phyloP scores from a whole-genome alignment of 1,139 yeast genomes.

The Yamadazyma sp. region DNA sequence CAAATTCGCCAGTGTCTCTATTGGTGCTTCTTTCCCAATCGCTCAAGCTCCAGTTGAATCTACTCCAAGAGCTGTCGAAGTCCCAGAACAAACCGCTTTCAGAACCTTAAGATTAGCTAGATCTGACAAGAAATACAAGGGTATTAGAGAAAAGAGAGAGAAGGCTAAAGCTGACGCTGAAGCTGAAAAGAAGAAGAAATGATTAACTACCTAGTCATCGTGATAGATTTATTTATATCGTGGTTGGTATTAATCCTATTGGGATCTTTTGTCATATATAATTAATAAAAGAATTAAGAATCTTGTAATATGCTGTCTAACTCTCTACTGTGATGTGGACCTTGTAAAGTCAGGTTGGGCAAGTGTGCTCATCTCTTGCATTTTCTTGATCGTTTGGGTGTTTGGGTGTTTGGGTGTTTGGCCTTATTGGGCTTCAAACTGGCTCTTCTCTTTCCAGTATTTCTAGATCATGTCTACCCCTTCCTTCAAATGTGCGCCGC shows the following conservation, averaged over 20 bases:
- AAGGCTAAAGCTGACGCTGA: conserved; percentile 97
- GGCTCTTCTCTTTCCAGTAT: too few species aligned
- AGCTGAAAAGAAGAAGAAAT: conserved; percentile 95
- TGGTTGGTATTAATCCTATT: conserved; percentile 37
- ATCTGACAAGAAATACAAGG: conserved; percentile 89
- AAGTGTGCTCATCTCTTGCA: neutral
- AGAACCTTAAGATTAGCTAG: conserved; percentile 94
- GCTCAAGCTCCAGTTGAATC: conserved; percentile 71
- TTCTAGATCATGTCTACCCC: too few species aligned
- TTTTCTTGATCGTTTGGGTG: too few species aligned
- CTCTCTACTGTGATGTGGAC: too few species aligned
- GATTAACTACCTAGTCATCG: conserved; percentile 24
- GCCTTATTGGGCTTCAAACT: too few species aligned
- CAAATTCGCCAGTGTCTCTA: conserved; percentile 71
- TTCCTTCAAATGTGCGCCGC: too few species aligned
- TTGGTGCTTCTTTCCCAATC: conserved; percentile 90
- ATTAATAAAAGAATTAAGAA: conserved; percentile 4
- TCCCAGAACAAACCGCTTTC: conserved; percentile 86
- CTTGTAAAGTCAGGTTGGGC: too few species aligned
- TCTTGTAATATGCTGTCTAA: conserved; percentile 3
- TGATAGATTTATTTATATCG: conserved; percentile 5
- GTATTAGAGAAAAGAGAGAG: conserved; percentile 97
- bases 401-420: too few species aligned
- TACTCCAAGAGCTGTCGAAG: conserved; percentile 89
- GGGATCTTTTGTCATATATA: conserved; percentile 4